Conservation (phyloP, 1,284 basidiomycete genomes). For the Coniferiporia weirii region DNA sequence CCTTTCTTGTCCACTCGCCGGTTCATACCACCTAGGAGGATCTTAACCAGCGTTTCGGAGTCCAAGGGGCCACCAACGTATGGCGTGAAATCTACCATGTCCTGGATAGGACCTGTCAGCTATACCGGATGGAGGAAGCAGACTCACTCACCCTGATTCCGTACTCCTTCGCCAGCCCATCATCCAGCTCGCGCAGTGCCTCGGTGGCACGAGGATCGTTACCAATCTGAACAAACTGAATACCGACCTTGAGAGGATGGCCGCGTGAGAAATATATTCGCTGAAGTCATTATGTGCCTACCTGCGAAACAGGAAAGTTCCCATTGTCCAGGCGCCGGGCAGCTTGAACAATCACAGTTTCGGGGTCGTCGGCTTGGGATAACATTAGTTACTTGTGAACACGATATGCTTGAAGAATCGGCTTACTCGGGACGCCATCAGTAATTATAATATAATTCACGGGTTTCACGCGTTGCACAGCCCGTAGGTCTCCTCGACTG, state of each 20-base stretch:
- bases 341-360: conserved; percentile 41
- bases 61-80: conserved; percentile 37
- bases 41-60: conserved; percentile 44
- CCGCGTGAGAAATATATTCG: not conserved
- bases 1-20: conserved; percentile 42
- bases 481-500: conserved; percentile 27
- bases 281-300: conserved; percentile 21
- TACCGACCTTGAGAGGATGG: conserved; percentile 17
- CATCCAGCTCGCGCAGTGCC: conserved; percentile 30
- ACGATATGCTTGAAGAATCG: not conserved
- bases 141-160: conserved; percentile 19
- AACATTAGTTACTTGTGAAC: not conserved
- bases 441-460: conserved; percentile 59
- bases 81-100: conserved; percentile 60
- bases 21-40: conserved; percentile 55
- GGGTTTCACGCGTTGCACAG: conserved; percentile 41
- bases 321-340: conserved; percentile 44
- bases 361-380: conserved; percentile 43
- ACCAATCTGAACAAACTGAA: conserved; percentile 35
- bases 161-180: conserved; percentile 26
- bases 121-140: not conserved
- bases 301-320: conserved; percentile 50
- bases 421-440: conserved; percentile 53
- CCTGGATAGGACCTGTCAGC: conserved; percentile 28
- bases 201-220: conserved; percentile 28